phyloP scores from a whole-genome alignment of 2,329 filamentous ascomycete species.

The Nemania serpens region DNA sequence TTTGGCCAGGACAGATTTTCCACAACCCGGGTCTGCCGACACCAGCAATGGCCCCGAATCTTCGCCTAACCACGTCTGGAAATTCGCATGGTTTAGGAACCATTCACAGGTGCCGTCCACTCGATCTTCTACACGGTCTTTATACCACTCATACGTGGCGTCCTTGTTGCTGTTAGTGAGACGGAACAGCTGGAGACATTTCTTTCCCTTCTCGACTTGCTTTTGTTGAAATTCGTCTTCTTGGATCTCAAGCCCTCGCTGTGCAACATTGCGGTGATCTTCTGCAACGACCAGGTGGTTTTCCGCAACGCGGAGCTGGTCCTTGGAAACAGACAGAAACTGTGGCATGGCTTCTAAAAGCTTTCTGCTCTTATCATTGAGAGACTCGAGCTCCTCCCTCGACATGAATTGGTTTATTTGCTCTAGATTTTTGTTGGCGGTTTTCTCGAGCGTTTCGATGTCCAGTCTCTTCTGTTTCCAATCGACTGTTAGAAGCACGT shows the following conservation, averaged over 20 bases:
- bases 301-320: background rate
- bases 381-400: conserved; percentile 4
- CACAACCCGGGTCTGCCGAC: conserved; percentile 25
- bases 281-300: background rate
- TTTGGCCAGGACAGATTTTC: conserved; percentile 27
- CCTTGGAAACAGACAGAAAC: conserved; percentile 3
- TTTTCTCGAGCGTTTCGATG: conserved; percentile 14
- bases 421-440: conserved; percentile 1
- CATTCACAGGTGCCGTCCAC: conserved; percentile 19
- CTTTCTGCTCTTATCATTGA: background rate
- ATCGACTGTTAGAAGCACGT: conserved; percentile 23
- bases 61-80: conserved; percentile 10
- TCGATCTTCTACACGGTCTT: conserved; percentile 18
- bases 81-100: conserved; percentile 20
- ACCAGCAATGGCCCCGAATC: conserved; percentile 20
- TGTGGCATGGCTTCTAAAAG: background rate
- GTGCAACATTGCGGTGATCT: background rate
- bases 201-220: background rate
- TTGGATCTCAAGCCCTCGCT: conserved; percentile 7
- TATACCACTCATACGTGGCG: conserved; percentile 25
- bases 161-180: conserved; percentile 11
- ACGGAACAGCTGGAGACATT: conserved; percentile 16
- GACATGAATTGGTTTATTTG: conserved; percentile 1
- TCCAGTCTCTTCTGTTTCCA: conserved; percentile 31
- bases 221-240: conserved; percentile 8